Percentiles rank a stretch among this genome's conserved stretches.
These are phyloP conservation scores for Cicer arietinum DNA, from an alignment of 306 rosid species.

Conservation along the genomic window DNA sequence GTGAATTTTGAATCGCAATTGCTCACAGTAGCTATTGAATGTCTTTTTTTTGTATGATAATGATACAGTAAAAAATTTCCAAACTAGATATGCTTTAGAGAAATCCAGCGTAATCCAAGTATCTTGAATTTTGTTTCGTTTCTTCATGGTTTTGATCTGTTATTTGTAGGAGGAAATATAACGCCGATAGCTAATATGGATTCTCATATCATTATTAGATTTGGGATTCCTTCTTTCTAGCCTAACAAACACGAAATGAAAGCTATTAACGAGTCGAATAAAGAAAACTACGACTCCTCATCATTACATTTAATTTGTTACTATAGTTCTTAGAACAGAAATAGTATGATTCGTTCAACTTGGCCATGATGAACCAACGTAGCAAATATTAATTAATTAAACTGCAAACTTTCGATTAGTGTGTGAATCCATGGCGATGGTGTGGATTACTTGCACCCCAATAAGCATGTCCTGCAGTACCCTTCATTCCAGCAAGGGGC, in stretches of 20 bases:
- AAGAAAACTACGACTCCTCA: not conserved
- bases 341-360: not conserved
- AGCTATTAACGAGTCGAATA: not conserved
- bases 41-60: not conserved
- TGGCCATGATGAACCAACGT: not conserved
- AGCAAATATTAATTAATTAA: constrained; percentile 8
- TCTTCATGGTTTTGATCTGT: not conserved
- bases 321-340: not conserved
- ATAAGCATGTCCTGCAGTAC: too few relatives aligned
- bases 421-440: not conserved
- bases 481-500: too few relatives aligned
- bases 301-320: not conserved
- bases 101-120: not conserved
- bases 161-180: not conserved
- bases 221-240: not conserved
- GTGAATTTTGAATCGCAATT: constrained; percentile 9
- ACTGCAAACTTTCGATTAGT: not conserved
- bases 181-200: not conserved
- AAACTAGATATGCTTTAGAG: constrained; percentile 2
- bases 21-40: constrained; percentile 8
- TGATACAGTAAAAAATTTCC: not conserved
- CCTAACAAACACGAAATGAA: not conserved
- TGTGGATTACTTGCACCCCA: not conserved
- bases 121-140: not conserved
- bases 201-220: not conserved